phyloP scores from a whole-genome alignment of 2,329 filamentous ascomycete species.

The Beauveria asiatica region DNA sequence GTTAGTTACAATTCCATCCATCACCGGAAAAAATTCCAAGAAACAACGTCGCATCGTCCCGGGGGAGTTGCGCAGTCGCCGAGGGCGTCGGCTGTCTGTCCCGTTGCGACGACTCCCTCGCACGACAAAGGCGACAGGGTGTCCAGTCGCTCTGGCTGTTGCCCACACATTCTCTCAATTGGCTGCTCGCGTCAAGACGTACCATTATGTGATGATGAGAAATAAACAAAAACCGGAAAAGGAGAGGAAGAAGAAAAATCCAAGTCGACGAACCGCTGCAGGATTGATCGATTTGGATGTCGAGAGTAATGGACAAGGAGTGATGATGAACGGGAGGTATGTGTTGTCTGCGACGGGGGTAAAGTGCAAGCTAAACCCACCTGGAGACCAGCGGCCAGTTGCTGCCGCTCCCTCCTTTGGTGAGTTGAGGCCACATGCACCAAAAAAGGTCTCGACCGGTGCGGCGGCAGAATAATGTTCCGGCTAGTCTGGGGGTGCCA shows the following conservation, averaged over 20 bases:
- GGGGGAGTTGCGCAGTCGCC: neutral
- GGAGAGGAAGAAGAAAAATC: conserved; percentile 14
- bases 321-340: conserved; percentile 10
- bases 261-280: conserved; percentile 11
- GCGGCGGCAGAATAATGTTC: conserved; percentile 26
- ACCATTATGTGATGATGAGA: conserved; percentile 21
- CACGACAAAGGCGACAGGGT: neutral
- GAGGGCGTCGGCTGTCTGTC: neutral
- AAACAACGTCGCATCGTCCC: neutral
- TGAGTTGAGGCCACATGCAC: conserved; percentile 36
- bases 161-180: neutral
- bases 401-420: neutral
- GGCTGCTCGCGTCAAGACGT: conserved; percentile 13
- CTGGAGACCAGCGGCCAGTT: neutral
- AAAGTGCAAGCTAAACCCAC: conserved; percentile 8
- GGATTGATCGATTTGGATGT: conserved; percentile 13
- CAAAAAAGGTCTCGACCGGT: conserved; percentile 22
- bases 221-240: conserved; percentile 3
- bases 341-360: conserved; percentile 4
- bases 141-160: neutral
- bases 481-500: conserved; percentile 12
- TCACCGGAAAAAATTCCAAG: neutral
- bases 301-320: conserved; percentile 1
- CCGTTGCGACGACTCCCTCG: neutral
- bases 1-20: neutral